Conservation (phyloP, 1,139 yeast genomes). For the Nakaseomyces nivariensis region DNA sequence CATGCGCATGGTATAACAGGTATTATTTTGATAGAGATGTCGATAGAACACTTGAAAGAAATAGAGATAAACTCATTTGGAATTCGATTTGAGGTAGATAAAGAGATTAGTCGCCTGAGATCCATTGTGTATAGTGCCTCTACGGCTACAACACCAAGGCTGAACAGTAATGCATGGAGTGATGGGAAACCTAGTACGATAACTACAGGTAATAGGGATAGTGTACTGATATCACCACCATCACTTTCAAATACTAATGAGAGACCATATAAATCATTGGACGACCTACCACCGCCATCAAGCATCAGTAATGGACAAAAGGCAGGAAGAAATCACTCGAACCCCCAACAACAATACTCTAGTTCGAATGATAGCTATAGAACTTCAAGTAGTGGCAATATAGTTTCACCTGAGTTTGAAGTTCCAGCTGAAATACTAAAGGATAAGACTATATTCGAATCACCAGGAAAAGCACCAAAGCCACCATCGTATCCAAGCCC, state of each 20-base stretch:
- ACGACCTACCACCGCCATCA: constrained; percentile 27
- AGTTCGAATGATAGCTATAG: background rate
- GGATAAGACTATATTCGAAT: constrained; percentile 32
- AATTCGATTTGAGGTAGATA: constrained; percentile 81
- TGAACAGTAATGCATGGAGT: background rate
- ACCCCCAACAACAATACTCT: background rate
- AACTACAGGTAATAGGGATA: background rate
- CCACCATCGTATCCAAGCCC: constrained; percentile 46
- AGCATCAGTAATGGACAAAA: background rate
- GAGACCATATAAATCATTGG: constrained; percentile 35
- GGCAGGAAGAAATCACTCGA: background rate
- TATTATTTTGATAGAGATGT: constrained; percentile 70
- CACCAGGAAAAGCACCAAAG: constrained; percentile 56
- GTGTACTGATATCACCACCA: background rate
- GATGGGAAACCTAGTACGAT: background rate
- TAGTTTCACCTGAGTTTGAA: background rate
- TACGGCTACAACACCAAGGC: background rate
- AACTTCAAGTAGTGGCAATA: background rate
- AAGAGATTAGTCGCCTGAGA: constrained; percentile 66
- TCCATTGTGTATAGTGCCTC: constrained; percentile 8
- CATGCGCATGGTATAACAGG: constrained; percentile 85
- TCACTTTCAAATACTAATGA: background rate
- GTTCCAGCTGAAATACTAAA: constrained; percentile 7
- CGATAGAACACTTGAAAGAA: constrained; percentile 77
- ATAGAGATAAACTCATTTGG: constrained; percentile 89